Percentiles rank a stretch among this genome's conserved stretches.
Evolutionary conservation across 2,329 filamentous ascomycete genomes (phyloP).

Genomic region (Trichoderma sp.): DNA sequence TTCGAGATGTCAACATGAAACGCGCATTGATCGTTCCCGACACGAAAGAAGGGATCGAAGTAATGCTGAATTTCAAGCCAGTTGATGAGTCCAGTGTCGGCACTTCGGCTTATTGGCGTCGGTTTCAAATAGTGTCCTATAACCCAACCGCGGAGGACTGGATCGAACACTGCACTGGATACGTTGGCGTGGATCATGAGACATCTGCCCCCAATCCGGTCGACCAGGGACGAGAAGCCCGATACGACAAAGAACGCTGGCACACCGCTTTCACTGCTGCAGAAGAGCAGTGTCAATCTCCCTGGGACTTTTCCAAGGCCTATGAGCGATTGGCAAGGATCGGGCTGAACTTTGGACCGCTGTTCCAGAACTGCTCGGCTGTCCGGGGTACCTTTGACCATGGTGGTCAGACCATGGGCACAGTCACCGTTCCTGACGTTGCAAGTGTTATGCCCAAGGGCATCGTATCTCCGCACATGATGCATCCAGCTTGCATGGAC

Average conservation of each 20-base stretch:
- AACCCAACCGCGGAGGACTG: conserved; percentile 16
- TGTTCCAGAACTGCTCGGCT: conserved; percentile 23
- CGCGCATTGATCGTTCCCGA: conserved; percentile 29
- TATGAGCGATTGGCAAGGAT: conserved; percentile 1
- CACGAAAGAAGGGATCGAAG: conserved; percentile 1
- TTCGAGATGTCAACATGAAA: conserved; percentile 28
- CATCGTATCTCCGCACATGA: conserved; percentile 9
- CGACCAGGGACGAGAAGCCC: conserved; percentile 4
- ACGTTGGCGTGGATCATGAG: not conserved
- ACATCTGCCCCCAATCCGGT: not conserved
- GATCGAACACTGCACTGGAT: conserved; percentile 7
- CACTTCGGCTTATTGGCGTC: not conserved
- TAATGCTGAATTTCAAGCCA: not conserved
- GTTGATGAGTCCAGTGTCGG: conserved; percentile 7
- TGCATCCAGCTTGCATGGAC: conserved; percentile 17
- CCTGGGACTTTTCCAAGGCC: too few species aligned
- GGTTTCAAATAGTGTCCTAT: not conserved
- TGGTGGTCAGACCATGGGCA: not conserved
- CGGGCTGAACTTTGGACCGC: conserved; percentile 24
- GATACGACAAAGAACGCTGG: not conserved
- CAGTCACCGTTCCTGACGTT: not conserved
- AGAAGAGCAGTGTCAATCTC: conserved; percentile 27
- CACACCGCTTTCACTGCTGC: not conserved
- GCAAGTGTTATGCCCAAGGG: not conserved
- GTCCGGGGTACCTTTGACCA: not conserved